Evolutionary conservation across 2,329 filamentous ascomycete genomes (phyloP).

Genomic region (Talaromyces sp.): DNA sequence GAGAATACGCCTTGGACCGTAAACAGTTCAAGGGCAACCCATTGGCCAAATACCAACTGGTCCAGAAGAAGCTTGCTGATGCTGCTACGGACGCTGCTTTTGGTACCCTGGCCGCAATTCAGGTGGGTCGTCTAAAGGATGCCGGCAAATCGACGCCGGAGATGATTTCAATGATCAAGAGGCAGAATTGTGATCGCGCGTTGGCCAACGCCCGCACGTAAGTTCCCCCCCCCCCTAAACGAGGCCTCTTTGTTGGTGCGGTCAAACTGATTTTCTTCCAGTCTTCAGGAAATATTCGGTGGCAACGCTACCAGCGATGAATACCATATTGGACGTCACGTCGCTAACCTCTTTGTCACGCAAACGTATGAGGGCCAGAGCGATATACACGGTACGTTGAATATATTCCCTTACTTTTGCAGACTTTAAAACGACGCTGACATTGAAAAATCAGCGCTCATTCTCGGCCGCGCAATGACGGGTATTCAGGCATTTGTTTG

Average conservation of each 20-base stretch:
- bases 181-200: constrained; percentile 93
- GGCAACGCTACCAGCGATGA: constrained; percentile 98
- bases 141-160: constrained; percentile 81
- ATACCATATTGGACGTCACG: constrained; percentile 90
- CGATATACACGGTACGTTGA: constrained; percentile 81
- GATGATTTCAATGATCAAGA: constrained; percentile 96
- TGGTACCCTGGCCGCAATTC: constrained; percentile 81
- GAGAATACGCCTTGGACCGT: constrained; percentile 83
- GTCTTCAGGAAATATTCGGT: constrained; percentile 90
- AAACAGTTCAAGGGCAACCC: constrained; percentile 97
- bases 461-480: constrained; percentile 63
- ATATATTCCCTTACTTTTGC: constrained; percentile 25
- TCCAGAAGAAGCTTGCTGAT: constrained; percentile 97
- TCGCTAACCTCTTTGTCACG: constrained; percentile 92
- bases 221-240: constrained; percentile 27
- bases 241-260: background rate
- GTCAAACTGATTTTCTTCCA: constrained; percentile 24
- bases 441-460: constrained; percentile 52
- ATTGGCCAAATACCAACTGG: constrained; percentile 88
- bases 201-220: constrained; percentile 67
- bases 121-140: constrained; percentile 91
- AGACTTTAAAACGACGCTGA: constrained; percentile 26
- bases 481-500: constrained; percentile 78
- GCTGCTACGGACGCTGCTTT: constrained; percentile 86
- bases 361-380: constrained; percentile 98